Percentiles rank a stretch among this genome's conserved stretches.
phyloP scores from a whole-genome alignment of 805 yeast species.

The Kregervanrija fluxuum region DNA sequence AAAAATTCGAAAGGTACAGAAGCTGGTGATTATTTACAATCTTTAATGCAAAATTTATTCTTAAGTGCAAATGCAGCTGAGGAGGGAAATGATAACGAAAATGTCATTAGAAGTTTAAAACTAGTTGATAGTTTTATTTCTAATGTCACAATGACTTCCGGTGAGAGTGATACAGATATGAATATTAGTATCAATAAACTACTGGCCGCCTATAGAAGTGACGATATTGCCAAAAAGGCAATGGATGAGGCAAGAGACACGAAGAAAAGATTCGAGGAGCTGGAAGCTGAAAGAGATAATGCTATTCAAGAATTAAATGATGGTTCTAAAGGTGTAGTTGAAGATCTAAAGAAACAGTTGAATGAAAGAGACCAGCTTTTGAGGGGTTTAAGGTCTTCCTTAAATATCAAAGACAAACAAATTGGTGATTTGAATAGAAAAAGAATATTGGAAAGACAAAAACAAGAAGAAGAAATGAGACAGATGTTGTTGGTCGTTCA shows the following conservation, averaged over 20 bases:
- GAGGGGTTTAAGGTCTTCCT: slow-evolving; percentile 50
- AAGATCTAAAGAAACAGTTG: slow-evolving; percentile 52
- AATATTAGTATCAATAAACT: slow-evolving; percentile 72
- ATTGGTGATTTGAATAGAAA: slow-evolving; percentile 56
- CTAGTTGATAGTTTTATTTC: slow-evolving; percentile 49
- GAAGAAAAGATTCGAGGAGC: slow-evolving; percentile 32
- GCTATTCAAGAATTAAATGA: slow-evolving; percentile 29
- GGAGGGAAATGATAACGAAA: slow-evolving; percentile 32
- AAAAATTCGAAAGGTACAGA: slow-evolving; percentile 48
- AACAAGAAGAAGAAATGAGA: slow-evolving; percentile 70
- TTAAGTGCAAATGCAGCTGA: slow-evolving; percentile 35
- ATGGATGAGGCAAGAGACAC: slow-evolving; percentile 35
- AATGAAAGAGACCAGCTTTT: slow-evolving; percentile 57
- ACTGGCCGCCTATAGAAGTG: slow-evolving; percentile 68
- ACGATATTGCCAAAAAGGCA: slow-evolving; percentile 78
- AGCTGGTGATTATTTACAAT: slow-evolving; percentile 50
- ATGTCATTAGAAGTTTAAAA: slow-evolving; percentile 42
- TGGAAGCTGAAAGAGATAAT: slow-evolving; percentile 35
- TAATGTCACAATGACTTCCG: slow-evolving; percentile 44
- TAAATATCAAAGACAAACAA: slow-evolving; percentile 53
- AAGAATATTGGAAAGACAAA: slow-evolving; percentile 58
- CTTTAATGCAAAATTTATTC: slow-evolving; percentile 61
- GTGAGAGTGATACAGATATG: slow-evolving; percentile 56
- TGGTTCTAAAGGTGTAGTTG: slow-evolving; percentile 72
- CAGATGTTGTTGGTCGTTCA: slow-evolving; percentile 62